phyloP scores from a whole-genome alignment of 208 protist species.

The Trypanosomatidae sp. region DNA sequence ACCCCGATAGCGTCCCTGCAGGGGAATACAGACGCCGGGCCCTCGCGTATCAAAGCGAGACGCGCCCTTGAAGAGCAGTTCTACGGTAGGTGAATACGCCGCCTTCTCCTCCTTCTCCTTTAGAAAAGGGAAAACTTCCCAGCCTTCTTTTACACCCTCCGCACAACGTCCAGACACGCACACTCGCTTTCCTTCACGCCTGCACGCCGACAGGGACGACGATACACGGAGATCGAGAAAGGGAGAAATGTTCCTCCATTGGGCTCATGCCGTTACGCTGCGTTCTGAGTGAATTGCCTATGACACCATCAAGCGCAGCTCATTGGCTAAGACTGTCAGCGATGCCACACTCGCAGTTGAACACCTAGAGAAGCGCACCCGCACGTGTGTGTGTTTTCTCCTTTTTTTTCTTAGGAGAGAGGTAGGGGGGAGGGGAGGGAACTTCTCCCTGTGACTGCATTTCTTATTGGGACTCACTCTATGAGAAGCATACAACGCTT shows the following conservation, averaged over 20 bases:
- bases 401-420: too few relatives aligned
- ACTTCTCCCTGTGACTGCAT: too few relatives aligned
- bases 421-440: too few relatives aligned
- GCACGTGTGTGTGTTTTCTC: not conserved
- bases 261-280: not conserved
- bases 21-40: not conserved
- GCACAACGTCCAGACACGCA: not conserved
- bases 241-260: not conserved
- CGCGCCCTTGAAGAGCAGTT: not conserved
- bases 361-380: not conserved
- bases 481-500: constrained; percentile 34
- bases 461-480: not conserved
- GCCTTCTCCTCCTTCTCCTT: not conserved
- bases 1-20: not conserved
- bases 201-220: not conserved
- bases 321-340: not conserved
- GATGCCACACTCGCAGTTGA: not conserved
- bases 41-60: not conserved
- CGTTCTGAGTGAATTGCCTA: not conserved
- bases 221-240: not conserved
- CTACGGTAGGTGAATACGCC: not conserved
- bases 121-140: not conserved
- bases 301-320: not conserved
- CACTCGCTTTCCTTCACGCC: not conserved
- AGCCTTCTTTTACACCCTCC: not conserved